Conservation (phyloP, 164 flowering plant genomes). For the Tetracentron sinense region DNA sequence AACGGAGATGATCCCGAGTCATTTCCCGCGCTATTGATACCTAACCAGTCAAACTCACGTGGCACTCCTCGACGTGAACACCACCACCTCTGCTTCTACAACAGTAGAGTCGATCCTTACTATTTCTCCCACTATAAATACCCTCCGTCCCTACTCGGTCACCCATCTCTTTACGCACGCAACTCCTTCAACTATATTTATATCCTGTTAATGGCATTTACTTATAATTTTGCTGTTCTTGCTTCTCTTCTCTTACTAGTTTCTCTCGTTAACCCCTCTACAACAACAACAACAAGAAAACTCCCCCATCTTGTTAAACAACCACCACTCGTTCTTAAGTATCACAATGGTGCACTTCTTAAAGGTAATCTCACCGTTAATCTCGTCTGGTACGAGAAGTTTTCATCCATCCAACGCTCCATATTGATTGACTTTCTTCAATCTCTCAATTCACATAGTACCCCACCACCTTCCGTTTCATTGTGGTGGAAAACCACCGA, state of each 20-base stretch:
- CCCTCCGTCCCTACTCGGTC: too few relatives aligned
- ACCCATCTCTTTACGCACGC: too few relatives aligned
- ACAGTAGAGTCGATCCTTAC: too few relatives aligned
- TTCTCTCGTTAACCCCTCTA: neutral
- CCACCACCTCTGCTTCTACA: too few relatives aligned
- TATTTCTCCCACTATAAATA: too few relatives aligned
- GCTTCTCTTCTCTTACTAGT: constrained; percentile 5
- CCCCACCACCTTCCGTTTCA: constrained; percentile 55
- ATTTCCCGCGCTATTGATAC: too few relatives aligned
- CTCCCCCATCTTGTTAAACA: constrained; percentile 34
- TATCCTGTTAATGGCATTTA: neutral
- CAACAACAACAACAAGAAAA: constrained; percentile 22
- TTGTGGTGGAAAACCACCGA: constrained; percentile 68
- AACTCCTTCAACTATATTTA: neutral
- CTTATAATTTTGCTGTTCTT: neutral
- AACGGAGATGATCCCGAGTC: too few relatives aligned
- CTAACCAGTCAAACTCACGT: too few relatives aligned
- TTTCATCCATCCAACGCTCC: constrained; percentile 51
- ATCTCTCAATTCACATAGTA: constrained; percentile 46
- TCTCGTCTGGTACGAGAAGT: constrained; percentile 62
- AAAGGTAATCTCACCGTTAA: constrained; percentile 49
- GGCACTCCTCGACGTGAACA: too few relatives aligned
- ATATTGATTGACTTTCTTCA: constrained; percentile 56
- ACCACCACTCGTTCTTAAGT: constrained; percentile 43
- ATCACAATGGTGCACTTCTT: constrained; percentile 71